These are phyloP conservation scores for Polytrichum commune DNA, from an alignment of 225 moss, liverwort and hornwort species.

Conservation along the genomic window DNA sequence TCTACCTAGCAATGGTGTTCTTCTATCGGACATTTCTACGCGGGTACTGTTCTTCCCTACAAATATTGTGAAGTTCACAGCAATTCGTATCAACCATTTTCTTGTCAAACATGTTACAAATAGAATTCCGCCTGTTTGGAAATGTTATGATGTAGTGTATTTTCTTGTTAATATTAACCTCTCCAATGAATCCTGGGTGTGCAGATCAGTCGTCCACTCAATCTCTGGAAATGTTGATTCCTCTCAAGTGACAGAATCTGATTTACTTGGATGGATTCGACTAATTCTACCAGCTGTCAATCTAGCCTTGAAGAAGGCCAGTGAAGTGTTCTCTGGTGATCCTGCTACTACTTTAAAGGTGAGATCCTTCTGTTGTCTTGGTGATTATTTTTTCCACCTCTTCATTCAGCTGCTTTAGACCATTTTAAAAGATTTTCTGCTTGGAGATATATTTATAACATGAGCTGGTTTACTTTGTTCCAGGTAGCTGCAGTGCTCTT, in stretches of 20 bases:
- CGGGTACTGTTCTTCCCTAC: constrained; percentile 36
- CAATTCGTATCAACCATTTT: background rate
- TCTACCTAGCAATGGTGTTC: constrained; percentile 79
- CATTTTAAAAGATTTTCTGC: too few relatives aligned
- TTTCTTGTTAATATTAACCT: too few relatives aligned
- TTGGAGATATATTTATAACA: too few relatives aligned
- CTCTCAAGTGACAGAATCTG: constrained; percentile 66
- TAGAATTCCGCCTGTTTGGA: too few relatives aligned
- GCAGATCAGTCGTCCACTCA: constrained; percentile 31
- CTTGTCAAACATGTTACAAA: background rate
- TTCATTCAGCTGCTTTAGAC: too few relatives aligned
- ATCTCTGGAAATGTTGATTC: constrained; percentile 11
- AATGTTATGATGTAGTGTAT: too few relatives aligned
- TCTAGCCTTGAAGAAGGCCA: constrained; percentile 57
- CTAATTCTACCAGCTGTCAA: constrained; percentile 73
- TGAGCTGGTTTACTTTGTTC: constrained; percentile 3
- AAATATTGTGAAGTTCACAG: background rate
- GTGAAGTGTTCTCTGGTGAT: constrained; percentile 86
- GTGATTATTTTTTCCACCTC: background rate
- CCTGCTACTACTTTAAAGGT: constrained; percentile 92
- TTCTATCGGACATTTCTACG: constrained; percentile 83
- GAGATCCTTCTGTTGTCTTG: background rate
- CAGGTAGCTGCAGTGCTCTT: constrained; percentile 89
- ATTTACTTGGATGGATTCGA: constrained; percentile 59
- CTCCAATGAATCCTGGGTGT: constrained; percentile 1